Conservation (phyloP, 139 green algal genomes). For the Volvox reticuliferus region DNA sequence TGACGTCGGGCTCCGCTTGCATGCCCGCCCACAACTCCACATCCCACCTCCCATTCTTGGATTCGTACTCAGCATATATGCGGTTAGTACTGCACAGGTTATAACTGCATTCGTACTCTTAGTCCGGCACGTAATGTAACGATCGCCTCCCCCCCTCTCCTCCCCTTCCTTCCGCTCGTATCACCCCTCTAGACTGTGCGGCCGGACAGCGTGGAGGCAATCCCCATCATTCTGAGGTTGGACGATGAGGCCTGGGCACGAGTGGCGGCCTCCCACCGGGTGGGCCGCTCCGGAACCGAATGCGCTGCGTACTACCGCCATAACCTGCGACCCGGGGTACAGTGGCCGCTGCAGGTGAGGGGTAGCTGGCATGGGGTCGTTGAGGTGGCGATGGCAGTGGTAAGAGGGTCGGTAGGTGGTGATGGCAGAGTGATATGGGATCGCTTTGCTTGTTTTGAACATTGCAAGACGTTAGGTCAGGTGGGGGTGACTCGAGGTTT, state of each 20-base stretch:
- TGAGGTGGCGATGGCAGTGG: background rate
- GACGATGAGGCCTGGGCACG: slow-evolving; percentile 21
- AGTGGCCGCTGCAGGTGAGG: slow-evolving; percentile 39
- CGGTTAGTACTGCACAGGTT: no score
- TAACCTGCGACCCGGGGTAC: slow-evolving; percentile 32
- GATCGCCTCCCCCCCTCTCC: background rate
- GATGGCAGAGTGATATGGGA: background rate
- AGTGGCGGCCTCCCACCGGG: slow-evolving; percentile 11
- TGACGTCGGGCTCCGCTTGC: no score
- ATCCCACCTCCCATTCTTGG: no score
- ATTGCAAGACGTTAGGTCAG: no score
- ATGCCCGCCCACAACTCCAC: no score
- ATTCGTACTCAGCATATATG: no score
- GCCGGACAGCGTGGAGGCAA: slow-evolving; percentile 24
- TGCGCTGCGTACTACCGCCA: slow-evolving; percentile 41
- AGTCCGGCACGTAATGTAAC: no score
- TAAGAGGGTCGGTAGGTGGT: no score
- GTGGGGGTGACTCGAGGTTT: no score
- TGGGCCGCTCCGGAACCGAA: slow-evolving; percentile 26
- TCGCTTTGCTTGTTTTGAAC: no score
- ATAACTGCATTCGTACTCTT: no score
- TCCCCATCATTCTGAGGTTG: slow-evolving; percentile 23
- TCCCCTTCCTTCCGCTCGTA: background rate
- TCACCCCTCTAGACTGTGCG: background rate
- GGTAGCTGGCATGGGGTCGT: background rate